Evolutionary conservation across 169 alveolate genomes (phyloP), one percentile per base, ranked within the genome.

Genomic region (Eimeria mitis): DNA sequence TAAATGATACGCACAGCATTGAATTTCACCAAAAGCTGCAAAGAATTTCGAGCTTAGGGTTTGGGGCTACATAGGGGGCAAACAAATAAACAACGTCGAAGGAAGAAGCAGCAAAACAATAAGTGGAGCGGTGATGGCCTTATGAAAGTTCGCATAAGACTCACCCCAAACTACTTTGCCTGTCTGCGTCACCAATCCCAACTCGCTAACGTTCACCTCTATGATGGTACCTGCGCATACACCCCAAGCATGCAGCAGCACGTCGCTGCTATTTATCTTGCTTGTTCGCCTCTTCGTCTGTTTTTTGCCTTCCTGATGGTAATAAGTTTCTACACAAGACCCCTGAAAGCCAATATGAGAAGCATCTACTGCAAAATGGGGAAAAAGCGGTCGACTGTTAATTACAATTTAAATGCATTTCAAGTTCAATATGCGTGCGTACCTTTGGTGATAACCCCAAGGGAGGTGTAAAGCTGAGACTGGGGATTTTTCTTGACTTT

Each of bases 121-220:
- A 19, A 31, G 5, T 49, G 56, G 4, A 4, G 16, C 16, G 56
- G 56, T 49, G 56, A 9, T 49, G 56, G 56, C 9, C 56, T 49
- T 9, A 49, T 49, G 4, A 49, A 49, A 9, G 56, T 49, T 6
- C 9, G 4, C 56, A 49, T 23, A 56, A 56, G 49, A 42, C 97
- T 99, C 99, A 83, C 99, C 99, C 99, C 99, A 99, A 47, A 99
- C 99, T 37, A 99, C 99, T 96, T 99, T 99, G 84, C 99, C 99
- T 31, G 99, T 98, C 95, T 99, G 99, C 44, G 99, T 99, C 68
- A 99, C 99, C 11, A 99, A 98, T 8, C 99, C 99, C 96, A 99
- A 96, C 95, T 99, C 99, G 95, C 99, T 98, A 49, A 99, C 99
- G 97, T 99, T 99, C 61, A 99, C 99, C 96, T 99, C 99, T 44